Conservation (phyloP, 169 alveolate genomes). For the Plasmodium coatneyi region DNA sequence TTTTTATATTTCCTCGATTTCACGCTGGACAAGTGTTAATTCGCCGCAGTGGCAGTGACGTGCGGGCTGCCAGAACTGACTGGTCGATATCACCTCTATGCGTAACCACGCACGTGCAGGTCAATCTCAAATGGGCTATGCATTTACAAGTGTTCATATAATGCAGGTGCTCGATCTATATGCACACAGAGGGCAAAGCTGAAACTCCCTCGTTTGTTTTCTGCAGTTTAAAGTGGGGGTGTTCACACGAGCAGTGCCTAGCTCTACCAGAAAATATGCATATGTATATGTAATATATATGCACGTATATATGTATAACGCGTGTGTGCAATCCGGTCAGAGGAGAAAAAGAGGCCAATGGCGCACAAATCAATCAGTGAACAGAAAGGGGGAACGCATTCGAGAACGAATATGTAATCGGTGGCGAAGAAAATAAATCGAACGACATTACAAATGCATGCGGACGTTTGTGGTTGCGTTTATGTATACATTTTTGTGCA, state of each 20-base stretch:
- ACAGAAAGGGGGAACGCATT: neutral
- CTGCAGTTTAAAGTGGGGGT: neutral
- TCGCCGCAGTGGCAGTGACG: neutral
- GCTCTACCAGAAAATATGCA: neutral
- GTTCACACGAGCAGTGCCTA: no score
- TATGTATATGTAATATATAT: neutral
- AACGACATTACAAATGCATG: neutral
- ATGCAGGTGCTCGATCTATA: neutral
- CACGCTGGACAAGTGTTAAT: neutral
- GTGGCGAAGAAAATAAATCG: neutral
- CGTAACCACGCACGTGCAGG: neutral
- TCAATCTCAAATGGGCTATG: neutral
- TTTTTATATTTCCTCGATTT: neutral
- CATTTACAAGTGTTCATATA: neutral
- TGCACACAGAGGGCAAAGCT: neutral
- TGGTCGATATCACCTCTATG: neutral
- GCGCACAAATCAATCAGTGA: neutral
- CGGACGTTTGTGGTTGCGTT: neutral
- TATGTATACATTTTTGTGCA: neutral
- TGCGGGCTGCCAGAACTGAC: neutral
- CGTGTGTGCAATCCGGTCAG: neutral
- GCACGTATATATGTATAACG: neutral
- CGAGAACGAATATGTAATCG: neutral
- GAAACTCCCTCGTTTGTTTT: neutral
- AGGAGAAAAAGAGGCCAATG: neutral